Evolutionary conservation across 768 basidiomycete genomes (phyloP).

Genomic region (Boletus tylopilopsis): DNA sequence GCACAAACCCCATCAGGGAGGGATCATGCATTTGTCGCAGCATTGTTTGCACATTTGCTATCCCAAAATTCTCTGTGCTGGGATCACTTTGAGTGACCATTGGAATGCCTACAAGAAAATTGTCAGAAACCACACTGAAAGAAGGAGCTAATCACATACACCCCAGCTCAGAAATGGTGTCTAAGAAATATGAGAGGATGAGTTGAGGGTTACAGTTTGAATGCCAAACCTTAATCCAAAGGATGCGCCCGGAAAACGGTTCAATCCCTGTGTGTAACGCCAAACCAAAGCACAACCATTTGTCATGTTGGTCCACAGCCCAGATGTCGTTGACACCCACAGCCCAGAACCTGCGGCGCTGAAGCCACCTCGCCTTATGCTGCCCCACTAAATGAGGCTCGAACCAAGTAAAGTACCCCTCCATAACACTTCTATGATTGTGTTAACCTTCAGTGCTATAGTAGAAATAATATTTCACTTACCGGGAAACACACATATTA

Average conservation of each 20-base stretch:
- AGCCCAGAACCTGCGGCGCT: background rate
- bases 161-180: too few species aligned
- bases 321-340: background rate
- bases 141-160: too few species aligned
- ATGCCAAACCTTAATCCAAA: background rate
- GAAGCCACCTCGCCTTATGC: background rate
- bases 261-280: background rate
- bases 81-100: background rate
- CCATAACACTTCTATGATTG: too few species aligned
- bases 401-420: too few species aligned
- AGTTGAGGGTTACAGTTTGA: background rate
- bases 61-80: background rate
- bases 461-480: too few species aligned
- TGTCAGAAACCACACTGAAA: too few species aligned
- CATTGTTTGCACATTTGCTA: background rate
- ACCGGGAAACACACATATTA: too few species aligned
- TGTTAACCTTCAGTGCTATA: too few species aligned
- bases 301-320: background rate
- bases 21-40: background rate
- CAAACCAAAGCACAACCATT: background rate
- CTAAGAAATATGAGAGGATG: background rate
- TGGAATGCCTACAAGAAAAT: background rate
- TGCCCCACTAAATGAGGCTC: too few species aligned
- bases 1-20: background rate
- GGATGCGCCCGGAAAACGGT: background rate